Evolutionary conservation across 371 early-diverging fungal species (phyloP).

Genomic region (Blakeslea trispora): DNA sequence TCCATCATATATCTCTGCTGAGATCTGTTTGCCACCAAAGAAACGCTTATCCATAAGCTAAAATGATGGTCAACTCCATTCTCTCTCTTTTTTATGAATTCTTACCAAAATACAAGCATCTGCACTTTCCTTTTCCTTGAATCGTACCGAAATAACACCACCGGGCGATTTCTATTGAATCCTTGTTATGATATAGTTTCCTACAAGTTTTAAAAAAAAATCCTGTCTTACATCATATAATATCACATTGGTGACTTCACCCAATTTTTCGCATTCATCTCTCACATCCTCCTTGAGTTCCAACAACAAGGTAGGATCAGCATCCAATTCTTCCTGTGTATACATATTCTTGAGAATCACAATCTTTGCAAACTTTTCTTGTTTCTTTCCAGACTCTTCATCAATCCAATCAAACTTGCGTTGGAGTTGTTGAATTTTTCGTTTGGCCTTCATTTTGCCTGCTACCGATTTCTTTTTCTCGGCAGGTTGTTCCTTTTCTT

Average conservation of each 20-base stretch:
- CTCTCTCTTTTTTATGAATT: background rate
- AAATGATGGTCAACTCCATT: background rate
- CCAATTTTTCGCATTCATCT: conserved; percentile 89
- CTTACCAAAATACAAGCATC: conserved; percentile 77
- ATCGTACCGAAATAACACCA: conserved; percentile 89
- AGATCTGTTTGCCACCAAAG: conserved; percentile 84
- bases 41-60: conserved; percentile 90
- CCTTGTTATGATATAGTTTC: too few relatives aligned
- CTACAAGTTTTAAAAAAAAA: too few relatives aligned
- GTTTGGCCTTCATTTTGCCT: conserved; percentile 66
- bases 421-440: conserved; percentile 76
- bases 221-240: conserved; percentile 86
- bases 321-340: conserved; percentile 84
- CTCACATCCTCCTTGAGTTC: conserved; percentile 94
- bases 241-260: conserved; percentile 90
- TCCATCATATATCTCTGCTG: conserved; percentile 84
- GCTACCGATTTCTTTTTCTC: conserved; percentile 42
- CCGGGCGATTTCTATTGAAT: conserved; percentile 83
- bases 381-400: conserved; percentile 67
- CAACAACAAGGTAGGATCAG: conserved; percentile 82
- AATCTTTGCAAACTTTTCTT: conserved; percentile 76
- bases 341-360: conserved; percentile 96
- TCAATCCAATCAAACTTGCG: conserved; percentile 94
- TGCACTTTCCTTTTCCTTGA: conserved; percentile 80
- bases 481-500: conserved; percentile 45